Evolutionary conservation across 306 rosid species (phyloP), one percentile per base, ranked within the genome.

Genomic region (Lablab purpureus): DNA sequence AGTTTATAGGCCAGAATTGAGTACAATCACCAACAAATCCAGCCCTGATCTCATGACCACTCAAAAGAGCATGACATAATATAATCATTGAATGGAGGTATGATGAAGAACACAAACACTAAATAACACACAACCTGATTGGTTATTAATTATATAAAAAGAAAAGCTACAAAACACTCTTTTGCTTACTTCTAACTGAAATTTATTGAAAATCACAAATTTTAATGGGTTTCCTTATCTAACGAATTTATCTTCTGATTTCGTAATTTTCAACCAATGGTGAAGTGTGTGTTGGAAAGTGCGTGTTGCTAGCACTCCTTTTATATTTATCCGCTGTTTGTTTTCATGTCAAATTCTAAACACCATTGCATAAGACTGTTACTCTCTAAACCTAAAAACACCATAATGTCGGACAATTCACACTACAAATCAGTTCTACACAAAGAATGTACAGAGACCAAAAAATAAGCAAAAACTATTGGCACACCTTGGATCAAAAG

Each of bases 401-500:
- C 37, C 36, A 25, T 1, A 58, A 5, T 58, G 2, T 54, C 2
- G 15, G 4, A 0, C 15, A 52, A 52, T 19, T 56, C 34, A 22
- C 14, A 23, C 64, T 23, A 23, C 7, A 28, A 13, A 59, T 4
- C 5, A 59, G 19, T 23, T 23, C 34, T 59, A 40, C 37, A 58
- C 10, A 1, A 46, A 19, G 66, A 63, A 30, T 14, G 49, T 1
- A 18, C 23, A 37, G 45, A 63, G 7, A 65, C 47, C 13, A 74
- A 59, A 47, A 71, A 83, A 52, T 28, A 28, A 83, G 55, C 14
- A 2, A 2, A 13, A 75, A 63, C 59, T 46, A 51, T 7, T 10
- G 52, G 55, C 15, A 51, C 81, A 92, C 99, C 97, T 89, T 94
- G 99, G 71, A 89, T 78, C 87, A 91, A 85, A 75, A 94, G 97